Percentiles rank a stretch among this genome's conserved stretches.
phyloP scores from a whole-genome alignment of 2,329 filamentous ascomycete species.

The Aspergillus niger region DNA sequence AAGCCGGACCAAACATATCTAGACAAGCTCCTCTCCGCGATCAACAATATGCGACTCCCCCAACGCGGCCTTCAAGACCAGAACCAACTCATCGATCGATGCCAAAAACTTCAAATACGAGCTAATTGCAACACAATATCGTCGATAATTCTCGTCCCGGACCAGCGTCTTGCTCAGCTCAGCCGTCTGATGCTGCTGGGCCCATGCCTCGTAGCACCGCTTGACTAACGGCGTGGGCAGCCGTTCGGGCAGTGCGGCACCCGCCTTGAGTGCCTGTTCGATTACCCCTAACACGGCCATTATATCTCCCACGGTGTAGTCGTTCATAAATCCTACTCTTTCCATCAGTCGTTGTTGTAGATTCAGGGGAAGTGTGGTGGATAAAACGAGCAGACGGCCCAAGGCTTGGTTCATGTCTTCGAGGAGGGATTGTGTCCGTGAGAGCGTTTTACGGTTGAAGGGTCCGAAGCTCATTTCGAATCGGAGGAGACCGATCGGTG shows the following conservation, averaged over 20 bases:
- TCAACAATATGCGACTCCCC: conserved; percentile 45
- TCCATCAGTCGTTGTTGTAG: conserved; percentile 45
- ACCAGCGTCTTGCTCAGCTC: conserved; percentile 36
- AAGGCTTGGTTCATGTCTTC: conserved; percentile 38
- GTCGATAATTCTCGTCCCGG: conserved; percentile 47
- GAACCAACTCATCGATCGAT: conserved; percentile 49
- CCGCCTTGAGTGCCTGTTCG: conserved; percentile 52
- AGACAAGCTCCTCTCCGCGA: neutral
- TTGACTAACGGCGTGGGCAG: conserved; percentile 51
- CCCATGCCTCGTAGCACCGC: conserved; percentile 34
- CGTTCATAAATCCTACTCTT: conserved; percentile 45
- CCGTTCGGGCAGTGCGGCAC: conserved; percentile 51
- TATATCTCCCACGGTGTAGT: conserved; percentile 50
- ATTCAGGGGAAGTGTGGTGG: conserved; percentile 37
- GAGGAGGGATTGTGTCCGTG: conserved; percentile 35
- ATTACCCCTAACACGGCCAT: conserved; percentile 54
- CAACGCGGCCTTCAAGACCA: conserved; percentile 47
- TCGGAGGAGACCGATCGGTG: conserved; percentile 36
- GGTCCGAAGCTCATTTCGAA: conserved; percentile 44
- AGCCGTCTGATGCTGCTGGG: conserved; percentile 21
- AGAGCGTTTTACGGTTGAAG: conserved; percentile 39
- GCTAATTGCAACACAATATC: conserved; percentile 51
- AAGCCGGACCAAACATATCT: too few relatives aligned
- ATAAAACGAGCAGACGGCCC: conserved; percentile 39
- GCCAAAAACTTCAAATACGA: conserved; percentile 49